Evolutionary conservation across 148 eudicot species (phyloP).

Genomic region (Polygonum aviculare): DNA sequence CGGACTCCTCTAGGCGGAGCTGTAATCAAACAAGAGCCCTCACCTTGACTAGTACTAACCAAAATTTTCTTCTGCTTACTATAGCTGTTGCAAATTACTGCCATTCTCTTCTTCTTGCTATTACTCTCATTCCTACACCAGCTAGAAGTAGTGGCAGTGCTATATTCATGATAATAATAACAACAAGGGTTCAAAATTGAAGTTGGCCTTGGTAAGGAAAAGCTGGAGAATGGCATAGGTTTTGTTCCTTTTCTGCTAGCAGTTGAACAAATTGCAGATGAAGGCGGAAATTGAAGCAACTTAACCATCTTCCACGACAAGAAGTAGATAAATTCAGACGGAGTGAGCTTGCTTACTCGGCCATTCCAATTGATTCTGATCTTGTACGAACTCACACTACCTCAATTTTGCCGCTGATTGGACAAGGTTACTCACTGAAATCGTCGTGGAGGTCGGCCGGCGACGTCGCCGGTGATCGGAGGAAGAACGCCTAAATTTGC

Average conservation of each 20-base stretch:
- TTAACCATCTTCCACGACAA: neutral
- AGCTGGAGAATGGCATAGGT: neutral
- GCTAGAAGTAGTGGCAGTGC: neutral
- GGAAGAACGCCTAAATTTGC: neutral
- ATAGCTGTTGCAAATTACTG: neutral
- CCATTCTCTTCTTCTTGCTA: conserved; percentile 9
- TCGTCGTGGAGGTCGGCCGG: neutral
- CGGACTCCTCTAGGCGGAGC: conserved; percentile 61
- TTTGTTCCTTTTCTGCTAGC: neutral
- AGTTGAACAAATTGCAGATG: neutral
- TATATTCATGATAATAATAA: neutral
- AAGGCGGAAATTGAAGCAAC: neutral
- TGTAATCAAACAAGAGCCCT: conserved; percentile 67
- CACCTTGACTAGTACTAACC: conserved; percentile 11
- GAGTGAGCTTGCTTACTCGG: neutral
- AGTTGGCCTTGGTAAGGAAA: neutral
- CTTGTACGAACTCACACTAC: neutral
- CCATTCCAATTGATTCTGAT: neutral
- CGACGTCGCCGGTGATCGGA: neutral
- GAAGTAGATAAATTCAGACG: neutral
- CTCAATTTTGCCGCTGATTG: neutral
- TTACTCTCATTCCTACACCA: neutral
- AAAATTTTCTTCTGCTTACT: neutral
- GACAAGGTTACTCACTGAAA: neutral
- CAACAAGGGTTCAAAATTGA: neutral